These are phyloP conservation scores for Citropsis articulata DNA, from an alignment of 345 rosid genomes.

Conservation along the genomic window DNA sequence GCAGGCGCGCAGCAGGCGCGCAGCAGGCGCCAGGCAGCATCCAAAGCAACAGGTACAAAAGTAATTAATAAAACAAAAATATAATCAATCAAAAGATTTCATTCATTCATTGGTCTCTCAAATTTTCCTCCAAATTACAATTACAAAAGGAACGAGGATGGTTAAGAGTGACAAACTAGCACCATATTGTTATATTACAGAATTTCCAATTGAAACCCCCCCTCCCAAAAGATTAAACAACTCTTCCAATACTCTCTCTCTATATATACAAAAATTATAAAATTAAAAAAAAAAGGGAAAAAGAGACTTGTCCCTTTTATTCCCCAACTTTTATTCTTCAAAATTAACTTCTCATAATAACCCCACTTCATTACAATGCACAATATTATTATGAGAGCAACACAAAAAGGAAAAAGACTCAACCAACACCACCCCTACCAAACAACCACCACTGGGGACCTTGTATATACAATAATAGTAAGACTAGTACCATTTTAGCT, in stretches of 20 bases:
- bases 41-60: background rate
- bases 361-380: conserved; percentile 17
- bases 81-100: background rate
- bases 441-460: background rate
- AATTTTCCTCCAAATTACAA: conserved; percentile 14
- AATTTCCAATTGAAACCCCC: background rate
- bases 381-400: conserved; percentile 17
- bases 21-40: background rate
- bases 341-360: conserved; percentile 25
- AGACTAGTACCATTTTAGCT: conserved; percentile 13
- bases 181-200: background rate
- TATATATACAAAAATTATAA: conserved; percentile 9
- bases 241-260: background rate
- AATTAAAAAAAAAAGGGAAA: background rate
- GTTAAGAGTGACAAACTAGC: background rate
- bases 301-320: background rate
- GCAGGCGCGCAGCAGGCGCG: background rate
- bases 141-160: conserved; percentile 10
- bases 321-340: conserved; percentile 21
- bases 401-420: background rate
- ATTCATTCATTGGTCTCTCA: conserved; percentile 10
- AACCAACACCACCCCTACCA: background rate
- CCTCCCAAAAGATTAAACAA: background rate
- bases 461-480: conserved; percentile 27
- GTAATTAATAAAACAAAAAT: background rate